Conservation (phyloP, 164 flowering plant species). For the Annona cherimola region DNA sequence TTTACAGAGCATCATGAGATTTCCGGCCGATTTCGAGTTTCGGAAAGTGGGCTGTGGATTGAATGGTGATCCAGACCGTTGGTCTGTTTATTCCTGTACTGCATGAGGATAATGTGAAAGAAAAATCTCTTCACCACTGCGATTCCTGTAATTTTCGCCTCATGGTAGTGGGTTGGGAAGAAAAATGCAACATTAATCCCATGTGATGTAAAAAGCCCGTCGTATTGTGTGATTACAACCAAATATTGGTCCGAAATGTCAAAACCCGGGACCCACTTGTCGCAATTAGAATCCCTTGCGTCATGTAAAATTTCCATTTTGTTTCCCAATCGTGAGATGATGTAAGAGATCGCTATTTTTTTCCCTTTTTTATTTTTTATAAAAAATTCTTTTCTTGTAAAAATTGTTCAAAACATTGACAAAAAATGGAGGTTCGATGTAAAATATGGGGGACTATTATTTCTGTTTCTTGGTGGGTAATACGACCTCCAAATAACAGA, state of each 20-base stretch:
- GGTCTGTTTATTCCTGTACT: not conserved
- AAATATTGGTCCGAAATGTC: not conserved
- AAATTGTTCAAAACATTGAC: not conserved
- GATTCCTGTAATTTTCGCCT: not conserved
- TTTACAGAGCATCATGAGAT: not conserved
- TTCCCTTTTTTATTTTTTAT: not conserved
- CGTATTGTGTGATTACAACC: not conserved
- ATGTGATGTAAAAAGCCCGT: not conserved
- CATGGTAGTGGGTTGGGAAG: not conserved
- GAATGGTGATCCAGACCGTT: not conserved
- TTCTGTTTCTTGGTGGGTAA: not conserved
- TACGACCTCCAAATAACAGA: no score
- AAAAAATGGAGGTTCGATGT: not conserved
- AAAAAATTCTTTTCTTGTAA: not conserved
- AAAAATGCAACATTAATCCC: not conserved
- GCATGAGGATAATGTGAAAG: not conserved
- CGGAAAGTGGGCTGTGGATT: not conserved
- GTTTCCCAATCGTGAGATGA: not conserved
- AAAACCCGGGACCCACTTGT: not conserved
- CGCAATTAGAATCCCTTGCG: not conserved
- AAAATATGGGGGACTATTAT: not conserved
- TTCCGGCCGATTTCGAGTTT: not conserved
- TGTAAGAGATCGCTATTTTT: not conserved
- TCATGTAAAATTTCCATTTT: not conserved
- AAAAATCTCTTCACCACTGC: not conserved